Conservation (phyloP, 139 green algal genomes). For the Pycnococcus provasolii region DNA sequence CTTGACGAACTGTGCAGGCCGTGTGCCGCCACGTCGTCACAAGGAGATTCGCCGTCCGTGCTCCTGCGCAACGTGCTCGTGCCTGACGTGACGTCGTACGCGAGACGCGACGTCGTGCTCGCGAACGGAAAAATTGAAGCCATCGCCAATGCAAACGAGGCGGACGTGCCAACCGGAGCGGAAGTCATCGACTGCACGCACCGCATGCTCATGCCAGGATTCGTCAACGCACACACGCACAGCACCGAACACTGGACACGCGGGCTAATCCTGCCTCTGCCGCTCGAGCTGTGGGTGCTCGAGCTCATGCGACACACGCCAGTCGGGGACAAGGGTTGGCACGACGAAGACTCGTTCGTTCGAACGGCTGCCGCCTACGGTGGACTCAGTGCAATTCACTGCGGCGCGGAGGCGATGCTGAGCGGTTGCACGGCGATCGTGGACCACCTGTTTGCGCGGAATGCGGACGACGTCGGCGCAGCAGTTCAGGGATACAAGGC, state of each 20-base stretch:
- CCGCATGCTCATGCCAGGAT: constrained; percentile 17
- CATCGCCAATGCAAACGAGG: no score
- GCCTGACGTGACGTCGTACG: no score
- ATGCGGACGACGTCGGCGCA: constrained; percentile 27
- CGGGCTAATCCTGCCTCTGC: constrained; percentile 11
- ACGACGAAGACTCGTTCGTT: not conserved
- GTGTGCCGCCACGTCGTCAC: no score
- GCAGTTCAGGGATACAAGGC: constrained; percentile 28
- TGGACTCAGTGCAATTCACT: constrained; percentile 24
- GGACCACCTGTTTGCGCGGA: constrained; percentile 27
- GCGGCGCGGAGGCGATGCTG: constrained; percentile 23
- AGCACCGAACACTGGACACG: constrained; percentile 28
- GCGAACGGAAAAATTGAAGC: no score
- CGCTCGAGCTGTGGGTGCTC: constrained; percentile 26
- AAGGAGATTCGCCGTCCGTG: no score
- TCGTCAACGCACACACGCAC: constrained; percentile 31
- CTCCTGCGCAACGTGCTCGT: no score
- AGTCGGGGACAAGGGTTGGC: not conserved
- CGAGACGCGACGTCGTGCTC: no score
- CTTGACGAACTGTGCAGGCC: no score
- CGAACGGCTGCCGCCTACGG: not conserved
- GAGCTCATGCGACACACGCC: not conserved
- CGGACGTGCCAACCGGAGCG: no score
- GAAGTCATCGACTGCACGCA: not conserved
- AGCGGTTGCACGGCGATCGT: constrained; percentile 25